phyloP scores from a whole-genome alignment of 2,329 filamentous ascomycete species.

The Xylaria sp. region DNA sequence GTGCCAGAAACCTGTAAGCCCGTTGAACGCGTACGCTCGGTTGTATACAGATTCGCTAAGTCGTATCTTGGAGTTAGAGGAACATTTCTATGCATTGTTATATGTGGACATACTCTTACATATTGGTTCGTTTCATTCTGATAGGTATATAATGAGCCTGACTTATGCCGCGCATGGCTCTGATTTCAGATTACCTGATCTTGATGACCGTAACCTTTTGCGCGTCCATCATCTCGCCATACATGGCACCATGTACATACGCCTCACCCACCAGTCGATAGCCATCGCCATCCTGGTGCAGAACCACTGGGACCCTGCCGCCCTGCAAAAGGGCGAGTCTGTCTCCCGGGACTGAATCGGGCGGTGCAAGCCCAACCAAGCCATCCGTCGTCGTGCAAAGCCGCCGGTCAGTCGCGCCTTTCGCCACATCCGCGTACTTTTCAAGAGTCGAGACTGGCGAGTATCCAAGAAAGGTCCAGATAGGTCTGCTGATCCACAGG shows the following conservation, averaged over 20 bases:
- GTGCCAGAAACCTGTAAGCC: too few relatives aligned
- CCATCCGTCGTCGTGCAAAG: conserved; percentile 13
- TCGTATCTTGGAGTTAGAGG: too few relatives aligned
- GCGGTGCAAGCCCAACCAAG: conserved; percentile 20
- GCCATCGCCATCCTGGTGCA: conserved; percentile 13
- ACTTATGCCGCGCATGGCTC: too few relatives aligned
- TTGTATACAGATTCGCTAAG: too few relatives aligned
- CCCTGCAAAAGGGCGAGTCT: conserved; percentile 18
- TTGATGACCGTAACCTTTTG: conserved; percentile 5
- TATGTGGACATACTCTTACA: too few relatives aligned
- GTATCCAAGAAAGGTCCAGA: conserved; percentile 9
- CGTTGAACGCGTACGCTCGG: too few relatives aligned
- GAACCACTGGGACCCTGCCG: conserved; percentile 14
- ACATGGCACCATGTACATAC: conserved; percentile 18
- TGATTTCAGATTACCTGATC: conserved; percentile 13
- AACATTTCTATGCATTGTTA: too few relatives aligned
- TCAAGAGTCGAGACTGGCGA: conserved; percentile 4
- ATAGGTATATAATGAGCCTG: too few relatives aligned
- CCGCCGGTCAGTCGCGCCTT: conserved; percentile 10
- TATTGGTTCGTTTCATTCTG: too few relatives aligned
- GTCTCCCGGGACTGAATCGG: conserved; percentile 16
- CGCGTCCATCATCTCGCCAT: conserved; percentile 14
- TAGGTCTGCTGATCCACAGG: conserved; percentile 5
- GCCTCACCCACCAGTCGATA: conserved; percentile 20
- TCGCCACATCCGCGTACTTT: conserved; percentile 8